A percentile compares a stretch with the other conserved stretches of the same genome.
Conservation (phyloP, 139 green algal genomes). For the Deuterostichococcus epilithicus region DNA sequence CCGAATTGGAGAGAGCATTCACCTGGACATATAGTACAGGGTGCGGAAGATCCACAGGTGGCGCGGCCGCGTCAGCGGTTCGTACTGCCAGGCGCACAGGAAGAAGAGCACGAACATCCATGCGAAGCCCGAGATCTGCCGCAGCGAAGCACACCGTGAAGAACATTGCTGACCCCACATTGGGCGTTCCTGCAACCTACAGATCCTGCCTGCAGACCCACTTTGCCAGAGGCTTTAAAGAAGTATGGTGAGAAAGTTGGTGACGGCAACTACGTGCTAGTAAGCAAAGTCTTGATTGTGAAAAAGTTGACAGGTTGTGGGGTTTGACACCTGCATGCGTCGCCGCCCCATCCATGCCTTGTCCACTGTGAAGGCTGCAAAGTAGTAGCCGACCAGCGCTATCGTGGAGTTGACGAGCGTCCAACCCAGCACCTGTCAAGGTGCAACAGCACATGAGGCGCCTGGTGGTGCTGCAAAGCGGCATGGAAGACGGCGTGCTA, state of each 20-base stretch:
- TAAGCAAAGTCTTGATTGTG: too few species aligned
- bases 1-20: too few species aligned
- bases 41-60: neutral
- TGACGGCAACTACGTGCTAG: too few species aligned
- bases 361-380: constrained; percentile 54
- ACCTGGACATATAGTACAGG: neutral
- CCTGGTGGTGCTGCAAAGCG: constrained; percentile 5
- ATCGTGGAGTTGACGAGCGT: constrained; percentile 60
- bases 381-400: constrained; percentile 56
- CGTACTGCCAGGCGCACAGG: constrained; percentile 39
- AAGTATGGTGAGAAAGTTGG: too few species aligned
- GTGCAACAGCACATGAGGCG: neutral
- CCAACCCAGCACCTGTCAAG: constrained; percentile 29
- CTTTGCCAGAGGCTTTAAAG: too few species aligned
- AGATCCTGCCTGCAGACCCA: too few species aligned
- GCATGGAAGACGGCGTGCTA: neutral
- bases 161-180: too few species aligned
- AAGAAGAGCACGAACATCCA: constrained; percentile 58
- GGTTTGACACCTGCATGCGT: neutral
- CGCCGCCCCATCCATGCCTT: constrained; percentile 42
- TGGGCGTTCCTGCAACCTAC: too few species aligned
- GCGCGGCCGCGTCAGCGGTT: constrained; percentile 15
- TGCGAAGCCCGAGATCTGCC: constrained; percentile 45
- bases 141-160: too few species aligned
- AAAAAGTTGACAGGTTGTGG: too few species aligned